Percentiles rank a stretch among this genome's conserved stretches.
phyloP scores from a whole-genome alignment of 2,329 filamentous ascomycete genomes.

The Colletotrichum sp. region DNA sequence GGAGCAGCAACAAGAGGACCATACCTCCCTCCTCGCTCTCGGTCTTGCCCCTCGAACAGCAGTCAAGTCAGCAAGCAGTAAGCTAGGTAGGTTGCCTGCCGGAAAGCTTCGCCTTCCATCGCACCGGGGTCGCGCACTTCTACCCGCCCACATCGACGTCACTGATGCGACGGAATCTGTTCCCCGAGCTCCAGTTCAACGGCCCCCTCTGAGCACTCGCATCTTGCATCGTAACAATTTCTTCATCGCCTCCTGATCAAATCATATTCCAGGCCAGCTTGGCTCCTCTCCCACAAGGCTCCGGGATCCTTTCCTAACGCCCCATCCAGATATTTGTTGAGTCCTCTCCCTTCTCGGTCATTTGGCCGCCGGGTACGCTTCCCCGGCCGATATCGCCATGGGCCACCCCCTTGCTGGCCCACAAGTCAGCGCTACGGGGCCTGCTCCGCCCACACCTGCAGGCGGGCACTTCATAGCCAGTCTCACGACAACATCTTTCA shows the following conservation, averaged over 20 bases:
- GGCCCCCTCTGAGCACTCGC: background rate
- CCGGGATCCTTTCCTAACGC: background rate
- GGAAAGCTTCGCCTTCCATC: background rate
- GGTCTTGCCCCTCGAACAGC: background rate
- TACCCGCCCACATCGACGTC: constrained; percentile 14
- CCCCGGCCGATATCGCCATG: background rate
- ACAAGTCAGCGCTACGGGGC: background rate
- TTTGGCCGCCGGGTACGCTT: background rate
- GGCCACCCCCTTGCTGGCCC: background rate
- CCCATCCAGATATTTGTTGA: background rate
- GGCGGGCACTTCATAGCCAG: background rate
- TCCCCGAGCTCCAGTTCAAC: background rate
- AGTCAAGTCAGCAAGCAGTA: background rate
- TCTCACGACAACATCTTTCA: rapidly evolving
- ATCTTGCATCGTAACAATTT: background rate
- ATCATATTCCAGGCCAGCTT: background rate
- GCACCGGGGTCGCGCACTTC: background rate
- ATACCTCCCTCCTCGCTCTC: background rate
- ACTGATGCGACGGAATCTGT: background rate
- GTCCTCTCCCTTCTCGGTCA: background rate
- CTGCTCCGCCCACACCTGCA: background rate
- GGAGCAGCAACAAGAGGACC: background rate
- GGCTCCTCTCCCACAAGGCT: background rate
- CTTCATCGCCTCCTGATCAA: background rate
- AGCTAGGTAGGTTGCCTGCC: background rate